Base-by-base conservation (phyloP, 768 basidiomycete species). In the Boletus eberwhitei region DNA sequence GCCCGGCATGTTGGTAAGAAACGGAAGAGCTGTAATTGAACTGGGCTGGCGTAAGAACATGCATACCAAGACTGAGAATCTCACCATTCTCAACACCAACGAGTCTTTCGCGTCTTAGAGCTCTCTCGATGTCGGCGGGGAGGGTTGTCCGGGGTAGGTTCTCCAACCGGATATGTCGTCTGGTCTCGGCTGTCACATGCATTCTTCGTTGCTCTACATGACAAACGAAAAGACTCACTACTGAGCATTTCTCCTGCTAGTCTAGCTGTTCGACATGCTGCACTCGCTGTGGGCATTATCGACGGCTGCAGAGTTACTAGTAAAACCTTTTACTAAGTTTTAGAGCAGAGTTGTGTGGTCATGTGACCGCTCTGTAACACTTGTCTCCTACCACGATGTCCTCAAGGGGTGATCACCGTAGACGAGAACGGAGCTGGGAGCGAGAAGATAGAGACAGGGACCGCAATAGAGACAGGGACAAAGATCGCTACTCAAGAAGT, bases 351-450 rank as follows among this genome's bases (percentile, higher is more conserved):
- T 41, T 11, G 16, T n/a, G 31, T 39, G 42, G 59, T 64, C 69
- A 70, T 63, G 68, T 71, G 71, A 70, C 55, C 43, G 3, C 8
- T 1, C 26, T 38, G n/a, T 17, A 47, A 35, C 26, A 43, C 31
- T 32, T 54, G 70, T 35, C 73, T 80, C 29, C 65, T 65, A 51
- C 82, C 43, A 53, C 62, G n/a, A 72, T 87, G 85, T 81, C 85
- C 59, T 83, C 81, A 52, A 81, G 81, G 58, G 52, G 71, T 41
- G 82, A 83, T 58, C 69, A 78, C 60, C 76, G 82, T 64, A 72
- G 79, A 66, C 79, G 82, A 55, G 85, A 87, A 63, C 71, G 84
- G 60, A 85, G 84, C 64, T 82, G 84, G 81, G 85, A 87, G 55
- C 77, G 72, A 32, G 73, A 73, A 61, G 69, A 71, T 43, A 63